Evolutionary conservation across 2,329 filamentous ascomycete species (phyloP).

Genomic region (Blastomyces parvus): DNA sequence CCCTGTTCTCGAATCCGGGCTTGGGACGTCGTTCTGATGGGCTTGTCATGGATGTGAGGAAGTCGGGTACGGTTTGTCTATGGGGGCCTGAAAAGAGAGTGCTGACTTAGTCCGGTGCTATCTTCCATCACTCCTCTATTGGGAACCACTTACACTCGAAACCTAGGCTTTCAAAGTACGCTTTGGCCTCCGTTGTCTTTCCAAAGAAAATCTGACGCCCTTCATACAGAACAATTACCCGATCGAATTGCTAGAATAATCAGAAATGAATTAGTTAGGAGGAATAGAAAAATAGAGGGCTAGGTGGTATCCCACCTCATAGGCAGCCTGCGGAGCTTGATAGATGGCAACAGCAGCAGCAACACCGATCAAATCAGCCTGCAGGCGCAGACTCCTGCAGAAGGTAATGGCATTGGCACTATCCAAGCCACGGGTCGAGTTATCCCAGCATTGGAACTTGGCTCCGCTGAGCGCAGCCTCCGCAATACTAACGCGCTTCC

Average conservation of each 20-base stretch:
- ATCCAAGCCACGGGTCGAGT: conserved; percentile 64
- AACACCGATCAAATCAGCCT: conserved; percentile 54
- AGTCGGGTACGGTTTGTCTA: not conserved
- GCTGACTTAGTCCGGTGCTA: not conserved
- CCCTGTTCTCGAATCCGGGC: conserved; percentile 39
- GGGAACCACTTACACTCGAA: conserved; percentile 46
- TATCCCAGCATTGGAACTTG: conserved; percentile 65
- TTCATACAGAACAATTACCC: conserved; percentile 56
- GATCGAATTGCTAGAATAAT: conserved; percentile 51
- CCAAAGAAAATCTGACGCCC: conserved; percentile 68
- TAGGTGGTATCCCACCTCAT: not conserved
- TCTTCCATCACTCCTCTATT: not conserved
- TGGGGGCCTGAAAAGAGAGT: not conserved
- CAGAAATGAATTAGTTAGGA: conserved; percentile 18
- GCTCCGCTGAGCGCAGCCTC: conserved; percentile 63
- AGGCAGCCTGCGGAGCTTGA: conserved; percentile 47
- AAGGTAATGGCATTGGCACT: conserved; percentile 65
- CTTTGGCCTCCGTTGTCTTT: conserved; percentile 50
- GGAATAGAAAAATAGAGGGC: no score
- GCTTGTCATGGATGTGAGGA: not conserved
- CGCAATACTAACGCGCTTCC: conserved; percentile 72
- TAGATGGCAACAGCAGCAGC: conserved; percentile 61
- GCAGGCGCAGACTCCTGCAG: conserved; percentile 54
- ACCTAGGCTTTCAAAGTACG: conserved; percentile 62
- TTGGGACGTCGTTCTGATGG: conserved; percentile 41